Base-by-base conservation (phyloP, 768 basidiomycete genomes). In the Panellus pusillus region DNA sequence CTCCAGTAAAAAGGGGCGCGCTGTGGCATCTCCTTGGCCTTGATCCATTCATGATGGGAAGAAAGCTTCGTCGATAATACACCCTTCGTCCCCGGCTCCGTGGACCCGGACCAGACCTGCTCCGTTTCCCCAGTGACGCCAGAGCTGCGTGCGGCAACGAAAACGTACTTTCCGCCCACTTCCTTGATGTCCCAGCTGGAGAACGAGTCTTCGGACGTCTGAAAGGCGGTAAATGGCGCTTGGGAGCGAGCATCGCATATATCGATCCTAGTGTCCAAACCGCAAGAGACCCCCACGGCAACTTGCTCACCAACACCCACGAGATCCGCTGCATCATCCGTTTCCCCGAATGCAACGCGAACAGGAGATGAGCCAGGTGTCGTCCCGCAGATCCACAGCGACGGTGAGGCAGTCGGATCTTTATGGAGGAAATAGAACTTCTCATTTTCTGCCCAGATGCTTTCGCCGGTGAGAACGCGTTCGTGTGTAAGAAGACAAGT, bases 1-100 rank as follows among this genome's bases (percentile, higher is more conserved):
- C 31, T 53, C 54, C 58, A 60, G n/a, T 44, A 56, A 40, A 60
- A 60, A 6, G 58, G 54, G 4, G 48, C 51, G 20, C 47, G 44
- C 17, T 53, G 50, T 14, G 58, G 58, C 29, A 50, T 18, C 20
- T 60, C 54, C 24, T 50, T n/a, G n/a, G 19, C 35, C n/a, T 27
- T 4, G 42, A 53, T 46, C 58, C 58, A 56, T 31, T 45, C 39
- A 35, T 60, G 46, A 24, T 60, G 58, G 38, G 58, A 52, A 15
- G 58, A 60, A 31, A 60, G 58, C 36, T 53, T 52, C 12, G 45
- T 55, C 29, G 42, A 29, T 20, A 60, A 41, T 39, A 36, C 31
- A 31, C 45, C 51, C 27, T 52, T 49, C 7, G 18, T 38, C 31
- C 50, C 54, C 20, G 20, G 6, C 19, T 17, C 27, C 14, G 51